A percentile compares a stretch with the other conserved stretches of the same genome.
Conservation (phyloP, 2,329 filamentous ascomycete genomes). For the Alternaria alternata region DNA sequence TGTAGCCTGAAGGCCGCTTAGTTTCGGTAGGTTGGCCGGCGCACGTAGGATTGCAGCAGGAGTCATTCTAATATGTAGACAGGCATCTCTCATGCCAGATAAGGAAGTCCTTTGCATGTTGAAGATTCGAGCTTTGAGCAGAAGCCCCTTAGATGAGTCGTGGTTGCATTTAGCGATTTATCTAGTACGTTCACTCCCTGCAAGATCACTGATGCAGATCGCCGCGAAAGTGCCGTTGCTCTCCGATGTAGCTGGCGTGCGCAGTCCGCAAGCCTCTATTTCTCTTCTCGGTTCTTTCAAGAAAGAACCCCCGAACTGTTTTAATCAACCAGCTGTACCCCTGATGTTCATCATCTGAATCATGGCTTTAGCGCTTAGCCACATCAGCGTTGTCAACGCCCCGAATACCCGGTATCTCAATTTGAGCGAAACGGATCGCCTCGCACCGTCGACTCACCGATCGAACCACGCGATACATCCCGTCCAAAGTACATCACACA, state of each 20-base stretch:
- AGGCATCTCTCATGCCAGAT: not conserved
- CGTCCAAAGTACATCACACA: not conserved
- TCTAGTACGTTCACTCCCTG: slow-evolving; percentile 14
- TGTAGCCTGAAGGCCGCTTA: not conserved
- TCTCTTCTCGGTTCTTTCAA: not conserved
- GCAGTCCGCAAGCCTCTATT: not conserved
- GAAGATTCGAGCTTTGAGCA: not conserved
- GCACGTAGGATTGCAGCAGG: not conserved
- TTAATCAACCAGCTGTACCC: not conserved
- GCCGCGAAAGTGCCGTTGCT: slow-evolving; percentile 1
- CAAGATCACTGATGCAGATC: slow-evolving; percentile 6
- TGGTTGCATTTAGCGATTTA: not conserved
- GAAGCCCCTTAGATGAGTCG: not conserved
- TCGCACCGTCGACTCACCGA: not conserved
- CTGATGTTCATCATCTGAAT: not conserved
- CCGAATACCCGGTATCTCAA: not conserved
- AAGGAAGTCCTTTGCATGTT: not conserved
- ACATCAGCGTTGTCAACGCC: not conserved
- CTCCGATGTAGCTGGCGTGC: not conserved
- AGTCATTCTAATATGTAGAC: not conserved
- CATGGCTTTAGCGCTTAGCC: not conserved
- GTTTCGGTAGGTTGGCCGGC: not conserved
- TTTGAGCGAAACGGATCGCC: not conserved
- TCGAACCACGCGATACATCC: not conserved
- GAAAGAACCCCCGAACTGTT: not conserved